Evolutionary conservation across 129 eudicot species (phyloP).

Genomic region (Helianthus annuus): DNA sequence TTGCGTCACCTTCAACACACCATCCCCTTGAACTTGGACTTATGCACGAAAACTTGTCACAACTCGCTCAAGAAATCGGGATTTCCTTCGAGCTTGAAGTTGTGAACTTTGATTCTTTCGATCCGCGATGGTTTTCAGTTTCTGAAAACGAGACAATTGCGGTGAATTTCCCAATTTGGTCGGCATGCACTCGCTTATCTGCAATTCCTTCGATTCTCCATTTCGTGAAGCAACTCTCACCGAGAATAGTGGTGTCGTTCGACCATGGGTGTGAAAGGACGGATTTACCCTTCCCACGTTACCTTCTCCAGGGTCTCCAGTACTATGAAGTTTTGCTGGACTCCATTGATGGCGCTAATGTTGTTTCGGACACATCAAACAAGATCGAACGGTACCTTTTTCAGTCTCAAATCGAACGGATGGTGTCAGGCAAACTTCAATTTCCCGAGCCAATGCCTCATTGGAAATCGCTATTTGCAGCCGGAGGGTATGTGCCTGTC

Average conservation of each 20-base stretch:
- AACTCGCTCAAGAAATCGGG: slow-evolving; percentile 53
- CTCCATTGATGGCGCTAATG: slow-evolving; percentile 47
- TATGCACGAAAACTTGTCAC: slow-evolving; percentile 53
- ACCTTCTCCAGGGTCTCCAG: slow-evolving; percentile 55
- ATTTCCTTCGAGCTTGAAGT: slow-evolving; percentile 56
- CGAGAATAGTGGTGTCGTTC: slow-evolving; percentile 47
- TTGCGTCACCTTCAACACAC: slow-evolving; percentile 72
- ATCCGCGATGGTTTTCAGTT: slow-evolving; percentile 45
- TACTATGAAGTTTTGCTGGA: slow-evolving; percentile 55
- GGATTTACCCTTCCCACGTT: slow-evolving; percentile 52
- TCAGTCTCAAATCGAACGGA: slow-evolving; percentile 49
- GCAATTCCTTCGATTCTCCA: slow-evolving; percentile 48
- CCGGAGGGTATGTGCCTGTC: slow-evolving; percentile 52
- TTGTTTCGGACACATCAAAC: slow-evolving; percentile 40
- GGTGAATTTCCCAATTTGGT: slow-evolving; percentile 65
- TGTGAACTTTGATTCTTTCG: slow-evolving; percentile 57
- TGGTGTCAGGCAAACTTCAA: slow-evolving; percentile 48
- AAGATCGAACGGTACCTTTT: slow-evolving; percentile 57
- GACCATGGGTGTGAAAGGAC: slow-evolving; percentile 63
- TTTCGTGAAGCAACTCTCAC: slow-evolving; percentile 57
- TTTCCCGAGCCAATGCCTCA: slow-evolving; percentile 50
- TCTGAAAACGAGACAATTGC: slow-evolving; percentile 47
- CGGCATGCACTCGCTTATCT: slow-evolving; percentile 34
- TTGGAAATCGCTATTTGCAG: slow-evolving; percentile 47
- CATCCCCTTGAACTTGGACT: slow-evolving; percentile 55